Percentiles rank a stretch among this genome's conserved stretches.
These are phyloP conservation scores for Xylaria scruposa DNA, from an alignment of 495 filamentous ascomycete species.

Conservation along the genomic window DNA sequence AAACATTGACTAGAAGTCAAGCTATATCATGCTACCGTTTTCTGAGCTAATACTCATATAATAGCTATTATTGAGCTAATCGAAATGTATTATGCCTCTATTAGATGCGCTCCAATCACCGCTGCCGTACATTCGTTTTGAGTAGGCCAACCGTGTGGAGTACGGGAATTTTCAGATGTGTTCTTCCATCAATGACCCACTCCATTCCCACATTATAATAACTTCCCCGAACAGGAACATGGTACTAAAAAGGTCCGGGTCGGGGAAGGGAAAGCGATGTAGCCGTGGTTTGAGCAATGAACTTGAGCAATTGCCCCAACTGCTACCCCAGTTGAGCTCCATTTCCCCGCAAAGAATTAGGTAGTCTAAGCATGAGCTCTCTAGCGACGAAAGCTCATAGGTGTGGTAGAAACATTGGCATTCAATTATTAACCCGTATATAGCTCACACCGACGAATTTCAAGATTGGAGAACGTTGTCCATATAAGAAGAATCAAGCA, in stretches of 20 bases:
- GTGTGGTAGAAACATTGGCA: background rate
- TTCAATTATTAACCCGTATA: background rate
- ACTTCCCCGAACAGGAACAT: background rate
- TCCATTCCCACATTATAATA: too few relatives aligned
- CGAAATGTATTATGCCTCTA: background rate
- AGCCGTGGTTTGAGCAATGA: background rate
- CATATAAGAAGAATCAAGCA: background rate
- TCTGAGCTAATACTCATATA: background rate
- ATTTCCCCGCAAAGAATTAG: background rate
- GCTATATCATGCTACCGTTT: too few relatives aligned
- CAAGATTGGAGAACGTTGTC: background rate
- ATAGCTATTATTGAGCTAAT: background rate
- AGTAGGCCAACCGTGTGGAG: conserved; percentile 4
- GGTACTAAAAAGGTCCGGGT: background rate
- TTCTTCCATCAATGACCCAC: conserved; percentile 10
- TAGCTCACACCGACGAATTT: background rate
- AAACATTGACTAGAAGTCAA: background rate
- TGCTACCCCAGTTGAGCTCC: background rate
- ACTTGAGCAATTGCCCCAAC: background rate
- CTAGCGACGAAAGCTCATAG: background rate
- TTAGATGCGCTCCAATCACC: conserved; percentile 13
- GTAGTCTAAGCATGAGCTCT: background rate
- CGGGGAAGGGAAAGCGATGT: background rate
- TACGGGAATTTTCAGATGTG: background rate
- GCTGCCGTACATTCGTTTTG: background rate